phyloP scores from a whole-genome alignment of 345 rosid genomes.

The Luvunga scandens region DNA sequence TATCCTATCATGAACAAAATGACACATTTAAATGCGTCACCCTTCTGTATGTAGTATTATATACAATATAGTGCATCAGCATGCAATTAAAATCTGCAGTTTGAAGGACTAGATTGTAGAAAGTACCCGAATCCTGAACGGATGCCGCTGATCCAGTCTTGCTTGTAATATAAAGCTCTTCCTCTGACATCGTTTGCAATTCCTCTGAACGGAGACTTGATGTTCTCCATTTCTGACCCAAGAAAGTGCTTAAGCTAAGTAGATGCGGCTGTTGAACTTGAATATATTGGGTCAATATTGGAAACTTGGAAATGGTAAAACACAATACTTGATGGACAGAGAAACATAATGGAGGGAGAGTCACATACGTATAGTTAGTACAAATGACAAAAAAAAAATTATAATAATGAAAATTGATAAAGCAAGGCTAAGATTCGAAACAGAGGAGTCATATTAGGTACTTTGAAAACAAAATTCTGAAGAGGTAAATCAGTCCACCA shows the following conservation, averaged over 20 bases:
- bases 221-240: slow-evolving; percentile 35
- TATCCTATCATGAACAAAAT: slow-evolving; percentile 36
- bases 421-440: too few relatives aligned
- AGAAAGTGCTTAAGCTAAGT: not conserved
- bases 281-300: too few relatives aligned
- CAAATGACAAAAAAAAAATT: too few relatives aligned
- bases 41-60: too few relatives aligned
- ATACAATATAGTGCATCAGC: not conserved
- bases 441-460: too few relatives aligned
- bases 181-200: slow-evolving; percentile 48
- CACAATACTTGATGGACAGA: too few relatives aligned
- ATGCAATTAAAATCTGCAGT: not conserved
- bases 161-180: slow-evolving; percentile 59
- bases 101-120: not conserved
- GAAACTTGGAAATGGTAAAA: not conserved
- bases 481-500: too few relatives aligned
- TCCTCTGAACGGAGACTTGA: slow-evolving; percentile 49
- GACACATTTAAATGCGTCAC: not conserved
- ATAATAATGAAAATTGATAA: too few relatives aligned
- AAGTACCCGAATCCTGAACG: slow-evolving; percentile 53
- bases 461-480: too few relatives aligned
- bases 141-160: slow-evolving; percentile 59
- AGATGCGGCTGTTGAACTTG: not conserved
- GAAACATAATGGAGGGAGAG: too few relatives aligned
- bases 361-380: too few relatives aligned